Conservation (phyloP, 169 alveolate species). For the Plasmodium inui region DNA sequence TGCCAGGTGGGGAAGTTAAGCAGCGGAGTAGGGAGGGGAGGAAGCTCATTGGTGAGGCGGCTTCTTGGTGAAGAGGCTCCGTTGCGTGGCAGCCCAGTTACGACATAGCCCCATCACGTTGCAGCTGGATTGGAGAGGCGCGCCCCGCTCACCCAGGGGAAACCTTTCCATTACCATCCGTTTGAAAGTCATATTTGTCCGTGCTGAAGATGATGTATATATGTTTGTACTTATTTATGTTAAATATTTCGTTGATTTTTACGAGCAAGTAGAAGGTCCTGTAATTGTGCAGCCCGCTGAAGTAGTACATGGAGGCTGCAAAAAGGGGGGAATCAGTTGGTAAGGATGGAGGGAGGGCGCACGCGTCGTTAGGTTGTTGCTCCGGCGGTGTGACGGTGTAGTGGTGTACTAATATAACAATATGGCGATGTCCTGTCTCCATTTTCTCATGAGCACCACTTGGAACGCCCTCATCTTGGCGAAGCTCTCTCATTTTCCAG, state of each 20-base stretch:
- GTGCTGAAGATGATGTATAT: conserved; percentile 70
- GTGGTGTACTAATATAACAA: background rate
- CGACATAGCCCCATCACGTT: background rate
- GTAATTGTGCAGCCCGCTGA: conserved; percentile 72
- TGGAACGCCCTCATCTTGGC: background rate
- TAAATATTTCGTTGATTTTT: conserved; percentile 68
- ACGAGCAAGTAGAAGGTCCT: conserved; percentile 56
- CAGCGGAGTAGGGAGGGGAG: background rate
- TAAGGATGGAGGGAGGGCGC: background rate
- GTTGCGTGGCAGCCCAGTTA: background rate
- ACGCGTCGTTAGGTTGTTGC: background rate
- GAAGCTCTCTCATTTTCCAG: background rate
- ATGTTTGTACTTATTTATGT: conserved; percentile 64
- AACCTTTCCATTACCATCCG: conserved; percentile 58
- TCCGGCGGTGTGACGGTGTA: background rate
- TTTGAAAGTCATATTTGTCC: conserved; percentile 69
- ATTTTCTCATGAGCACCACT: background rate
- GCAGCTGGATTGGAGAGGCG: background rate
- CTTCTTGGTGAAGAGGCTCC: background rate
- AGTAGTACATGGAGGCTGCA: conserved; percentile 75
- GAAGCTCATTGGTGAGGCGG: background rate
- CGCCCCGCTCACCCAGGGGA: background rate
- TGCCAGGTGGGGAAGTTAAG: background rate
- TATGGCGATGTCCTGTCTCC: background rate
- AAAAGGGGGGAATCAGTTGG: background rate